Evolutionary conservation across 495 filamentous ascomycete genomes (phyloP), one percentile per base, ranked within the genome.

Genomic region (Lepidopterella palustris): DNA sequence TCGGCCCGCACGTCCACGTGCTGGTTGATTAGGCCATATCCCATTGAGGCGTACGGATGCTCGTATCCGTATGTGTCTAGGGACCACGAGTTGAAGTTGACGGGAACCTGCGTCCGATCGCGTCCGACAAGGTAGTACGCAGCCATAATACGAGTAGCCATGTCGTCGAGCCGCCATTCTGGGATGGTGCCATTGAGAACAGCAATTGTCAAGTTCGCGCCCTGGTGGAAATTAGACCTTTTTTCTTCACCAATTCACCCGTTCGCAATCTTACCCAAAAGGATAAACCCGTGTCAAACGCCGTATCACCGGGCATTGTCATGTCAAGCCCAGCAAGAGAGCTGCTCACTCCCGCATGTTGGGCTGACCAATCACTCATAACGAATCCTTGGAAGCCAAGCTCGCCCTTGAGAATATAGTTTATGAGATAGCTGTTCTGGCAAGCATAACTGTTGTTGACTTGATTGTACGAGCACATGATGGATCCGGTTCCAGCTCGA

Each of bases 401-500:
- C 70, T 98, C 93, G 55, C 83, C 78, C 77, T 98, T 98, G 54
- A 98, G 82, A 21, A 96, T 68, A 70, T 87, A 82, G 76, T 96
- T 96, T 53, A 90, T 66, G 3, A 78, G 77, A 69, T 91, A 84
- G 39, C 86, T 90, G 76, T 86, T 87, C 51, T 81, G 78, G 71
- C 82, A 89, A 50, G 71, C 78, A 57, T 86, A 84, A 74, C 79
- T 84, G 77, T 87, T 87, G 76, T 88, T 88, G 70, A 85, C 75
- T 70, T 93, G 89, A 56, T 93, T 86, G 79, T 97, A 97, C 11
- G 87, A 89, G 76, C 92, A 97, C 93, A 98, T 97, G 62, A 76
- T 70, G 1, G 63, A 50, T 13, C 65, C 74, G 28, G 72, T 75
- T 13, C 74, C 74, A 56, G 74, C 73, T 27, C 69, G 68, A 18